These are phyloP conservation scores for Murraya koenigii DNA, from an alignment of 345 rosid genomes.

Conservation along the genomic window DNA sequence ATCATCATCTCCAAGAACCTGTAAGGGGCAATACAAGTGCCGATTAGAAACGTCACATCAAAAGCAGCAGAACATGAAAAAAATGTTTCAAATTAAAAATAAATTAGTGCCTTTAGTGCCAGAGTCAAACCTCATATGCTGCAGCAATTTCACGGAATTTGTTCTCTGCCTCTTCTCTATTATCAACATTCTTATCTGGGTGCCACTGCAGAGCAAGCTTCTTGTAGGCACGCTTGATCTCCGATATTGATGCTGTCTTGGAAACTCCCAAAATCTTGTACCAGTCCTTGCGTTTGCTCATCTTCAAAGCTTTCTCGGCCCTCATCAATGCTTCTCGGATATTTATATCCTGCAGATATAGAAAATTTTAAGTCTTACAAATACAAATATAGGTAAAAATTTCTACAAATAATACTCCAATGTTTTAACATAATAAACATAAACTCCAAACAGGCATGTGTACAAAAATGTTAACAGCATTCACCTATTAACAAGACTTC, in stretches of 20 bases:
- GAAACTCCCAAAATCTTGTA: constrained; percentile 87
- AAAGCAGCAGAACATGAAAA: neutral
- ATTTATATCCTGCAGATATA: constrained; percentile 64
- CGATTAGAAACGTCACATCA: neutral
- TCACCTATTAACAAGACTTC: neutral
- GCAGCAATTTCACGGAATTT: constrained; percentile 92
- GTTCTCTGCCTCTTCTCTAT: constrained; percentile 95
- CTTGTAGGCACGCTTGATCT: constrained; percentile 94
- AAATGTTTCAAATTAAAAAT: neutral
- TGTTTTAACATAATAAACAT: neutral
- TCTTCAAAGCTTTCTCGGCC: constrained; percentile 95
- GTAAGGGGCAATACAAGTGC: constrained; percentile 3
- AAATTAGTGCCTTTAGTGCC: neutral
- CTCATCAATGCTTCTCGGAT: constrained; percentile 74
- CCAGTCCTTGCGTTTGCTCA: constrained; percentile 98
- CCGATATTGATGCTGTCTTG: constrained; percentile 70
- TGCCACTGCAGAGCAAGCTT: constrained; percentile 98
- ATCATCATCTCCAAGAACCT: constrained; percentile 93
- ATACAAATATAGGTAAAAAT: neutral
- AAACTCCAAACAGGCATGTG: neutral
- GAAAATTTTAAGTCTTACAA: constrained; percentile 4
- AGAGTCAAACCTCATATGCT: constrained; percentile 79
- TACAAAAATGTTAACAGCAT: neutral
- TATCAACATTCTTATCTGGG: constrained; percentile 92
- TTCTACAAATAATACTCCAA: neutral